Percentiles rank a stretch among this genome's conserved stretches.
phyloP scores from a whole-genome alignment of 164 flowering plant genomes.

The Platanus orientalis region DNA sequence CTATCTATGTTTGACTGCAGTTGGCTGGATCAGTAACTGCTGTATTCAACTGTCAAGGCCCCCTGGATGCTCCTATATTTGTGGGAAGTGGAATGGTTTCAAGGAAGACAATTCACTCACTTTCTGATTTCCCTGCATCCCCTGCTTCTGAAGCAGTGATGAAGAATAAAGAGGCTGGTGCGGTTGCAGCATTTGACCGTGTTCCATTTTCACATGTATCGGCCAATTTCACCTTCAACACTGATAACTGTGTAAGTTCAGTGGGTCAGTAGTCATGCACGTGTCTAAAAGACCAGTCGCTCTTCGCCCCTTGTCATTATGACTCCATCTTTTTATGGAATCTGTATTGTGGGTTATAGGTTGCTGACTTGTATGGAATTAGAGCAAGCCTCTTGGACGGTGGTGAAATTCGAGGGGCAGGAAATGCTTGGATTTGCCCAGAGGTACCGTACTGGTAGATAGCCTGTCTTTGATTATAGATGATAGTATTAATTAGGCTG shows the following conservation, averaged over 20 bases:
- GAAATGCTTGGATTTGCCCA: conserved; percentile 96
- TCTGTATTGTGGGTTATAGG: conserved; percentile 36
- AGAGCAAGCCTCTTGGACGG: conserved; percentile 96
- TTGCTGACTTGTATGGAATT: conserved; percentile 96
- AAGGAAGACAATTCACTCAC: conserved; percentile 48
- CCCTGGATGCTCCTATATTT: conserved; percentile 88
- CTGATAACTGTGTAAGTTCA: conserved; percentile 80
- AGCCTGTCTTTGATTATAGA: not conserved
- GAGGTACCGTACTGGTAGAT: conserved; percentile 50
- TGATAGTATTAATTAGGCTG: not conserved
- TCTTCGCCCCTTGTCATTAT: conserved; percentile 1
- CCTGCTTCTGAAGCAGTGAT: conserved; percentile 71
- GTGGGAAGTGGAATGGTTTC: conserved; percentile 94
- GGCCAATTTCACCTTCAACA: conserved; percentile 90
- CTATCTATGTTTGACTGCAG: conserved; percentile 36
- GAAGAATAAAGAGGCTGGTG: conserved; percentile 86
- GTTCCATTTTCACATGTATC: conserved; percentile 87
- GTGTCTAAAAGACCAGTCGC: not conserved
- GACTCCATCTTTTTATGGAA: not conserved
- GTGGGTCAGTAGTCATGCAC: not conserved
- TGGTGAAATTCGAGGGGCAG: conserved; percentile 99
- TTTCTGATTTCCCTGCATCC: conserved; percentile 48
- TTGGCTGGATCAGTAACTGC: conserved; percentile 94
- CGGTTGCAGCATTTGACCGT: conserved; percentile 93
- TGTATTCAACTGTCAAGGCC: conserved; percentile 96